Evolutionary conservation across 2,329 filamentous ascomycete species (phyloP).

Genomic region (Sporothrix euskadiensis): DNA sequence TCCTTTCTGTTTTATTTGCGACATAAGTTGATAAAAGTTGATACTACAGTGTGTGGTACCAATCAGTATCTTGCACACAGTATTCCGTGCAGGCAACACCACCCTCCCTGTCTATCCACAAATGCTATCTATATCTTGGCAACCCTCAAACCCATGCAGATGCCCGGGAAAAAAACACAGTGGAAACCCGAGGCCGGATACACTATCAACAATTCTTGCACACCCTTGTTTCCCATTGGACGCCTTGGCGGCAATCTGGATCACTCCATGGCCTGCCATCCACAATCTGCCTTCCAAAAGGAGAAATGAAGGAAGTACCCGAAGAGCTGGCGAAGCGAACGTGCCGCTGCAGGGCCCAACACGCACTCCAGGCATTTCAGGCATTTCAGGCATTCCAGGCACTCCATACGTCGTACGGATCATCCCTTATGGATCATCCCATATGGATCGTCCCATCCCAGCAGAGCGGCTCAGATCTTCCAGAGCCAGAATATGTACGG

Average conservation of each 20-base stretch:
- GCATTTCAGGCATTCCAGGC: no score
- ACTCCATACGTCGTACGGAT: no score
- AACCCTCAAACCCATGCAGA: neutral
- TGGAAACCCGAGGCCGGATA: neutral
- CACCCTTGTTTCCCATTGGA: neutral
- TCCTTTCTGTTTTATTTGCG: constrained; percentile 39
- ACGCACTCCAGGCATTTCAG: neutral
- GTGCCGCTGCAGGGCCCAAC: neutral
- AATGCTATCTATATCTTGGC: neutral
- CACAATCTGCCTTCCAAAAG: neutral
- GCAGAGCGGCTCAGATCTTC: neutral
- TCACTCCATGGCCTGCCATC: neutral
- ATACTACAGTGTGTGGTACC: no score
- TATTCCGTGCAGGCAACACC: neutral
- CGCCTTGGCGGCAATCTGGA: neutral
- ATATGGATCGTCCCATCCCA: neutral
- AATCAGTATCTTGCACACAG: no score
- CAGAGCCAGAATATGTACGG: neutral
- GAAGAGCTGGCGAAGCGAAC: neutral
- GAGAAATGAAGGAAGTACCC: neutral
- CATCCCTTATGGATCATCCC: neutral
- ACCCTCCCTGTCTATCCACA: neutral
- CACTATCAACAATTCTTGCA: neutral
- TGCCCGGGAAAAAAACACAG: neutral
- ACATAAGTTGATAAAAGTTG: no score